phyloP scores from a whole-genome alignment of 179 eudicot genomes.

The Beta corolliflora region DNA sequence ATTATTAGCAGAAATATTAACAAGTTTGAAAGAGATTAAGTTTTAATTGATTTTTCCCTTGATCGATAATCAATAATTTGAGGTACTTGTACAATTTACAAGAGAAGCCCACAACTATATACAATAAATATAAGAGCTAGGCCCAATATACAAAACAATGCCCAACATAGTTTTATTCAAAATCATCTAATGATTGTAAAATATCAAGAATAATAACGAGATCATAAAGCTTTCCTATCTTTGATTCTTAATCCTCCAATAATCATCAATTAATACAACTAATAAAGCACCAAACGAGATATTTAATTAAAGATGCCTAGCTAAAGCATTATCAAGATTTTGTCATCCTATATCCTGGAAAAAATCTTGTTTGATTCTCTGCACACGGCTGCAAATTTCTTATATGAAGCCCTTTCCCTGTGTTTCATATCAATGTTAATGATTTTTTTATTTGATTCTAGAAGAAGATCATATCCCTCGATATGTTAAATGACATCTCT shows the following conservation, averaged over 20 bases:
- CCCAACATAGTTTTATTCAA: no score
- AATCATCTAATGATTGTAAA: neutral
- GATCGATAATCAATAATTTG: no score
- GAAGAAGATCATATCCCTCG: constrained; percentile 20
- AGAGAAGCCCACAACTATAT: no score
- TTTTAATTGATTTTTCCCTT: no score
- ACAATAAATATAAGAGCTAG: no score
- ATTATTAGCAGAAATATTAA: no score
- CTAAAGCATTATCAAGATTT: constrained; percentile 7
- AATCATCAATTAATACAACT: neutral
- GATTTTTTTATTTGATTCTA: neutral
- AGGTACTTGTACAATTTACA: no score
- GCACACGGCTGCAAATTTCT: constrained; percentile 1
- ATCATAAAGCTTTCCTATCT: neutral
- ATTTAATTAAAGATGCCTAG: neutral
- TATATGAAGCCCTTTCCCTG: neutral
- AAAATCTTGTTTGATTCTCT: constrained; percentile 1
- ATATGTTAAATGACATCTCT: constrained; percentile 10
- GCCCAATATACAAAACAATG: no score
- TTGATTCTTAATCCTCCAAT: neutral
- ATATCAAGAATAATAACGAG: neutral
- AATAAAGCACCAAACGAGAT: neutral
- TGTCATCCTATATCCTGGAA: constrained; percentile 5
- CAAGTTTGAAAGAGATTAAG: no score
- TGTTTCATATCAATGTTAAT: constrained; percentile 2